Evolutionary conservation across 2,329 filamentous ascomycete genomes (phyloP), one percentile per base, ranked within the genome.

Genomic region (Ophiostoma populinum): DNA sequence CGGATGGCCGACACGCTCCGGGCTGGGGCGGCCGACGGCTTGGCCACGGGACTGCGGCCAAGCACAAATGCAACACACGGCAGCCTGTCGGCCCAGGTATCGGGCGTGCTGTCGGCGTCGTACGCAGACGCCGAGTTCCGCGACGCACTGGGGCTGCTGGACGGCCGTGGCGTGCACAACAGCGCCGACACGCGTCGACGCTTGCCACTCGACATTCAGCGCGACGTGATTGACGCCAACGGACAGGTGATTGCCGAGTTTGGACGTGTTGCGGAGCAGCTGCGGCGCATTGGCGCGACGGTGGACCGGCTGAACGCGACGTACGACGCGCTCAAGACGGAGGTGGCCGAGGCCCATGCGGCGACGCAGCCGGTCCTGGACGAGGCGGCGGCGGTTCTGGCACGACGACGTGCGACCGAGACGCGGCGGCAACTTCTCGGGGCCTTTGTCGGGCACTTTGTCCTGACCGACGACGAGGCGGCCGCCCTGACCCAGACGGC

Each of bases 91-190:
- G 78, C 77, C 41, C 83, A 90, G 50, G 70, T 94, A 46, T 80
- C 82, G 17, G 76, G 71, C 41, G 79, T 95, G 26, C 69, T 95
- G 32, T 93, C 90, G 4, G 77, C 83, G 3, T 93, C 87, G 0
- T 94, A 93, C 56, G 80, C 85, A 6, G 90, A 95, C 55, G 67
- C 81, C 5, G 87, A 94, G 45, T 92, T 95, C 46, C 73, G 83
- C 44, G 81, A 92, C 60, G 77, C 85, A 11, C 59, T 98, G 20
- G 63, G 70, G 35, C 71, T 90, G 1, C 60, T 95, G 15, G 87
- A 94, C 55, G 60, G 70, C 33, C 69, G 80, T 24, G 65, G 66
- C 1, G 54, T 85, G 11, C 60, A 67, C 37, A 94, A 92, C 51
- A 81, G 73, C 10, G 66, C 80, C 8, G 80, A 86, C 44, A 78